Evolutionary conservation across 495 filamentous ascomycete species (phyloP), one percentile per base, ranked within the genome.

Genomic region (Aspergillus haitiensis): DNA sequence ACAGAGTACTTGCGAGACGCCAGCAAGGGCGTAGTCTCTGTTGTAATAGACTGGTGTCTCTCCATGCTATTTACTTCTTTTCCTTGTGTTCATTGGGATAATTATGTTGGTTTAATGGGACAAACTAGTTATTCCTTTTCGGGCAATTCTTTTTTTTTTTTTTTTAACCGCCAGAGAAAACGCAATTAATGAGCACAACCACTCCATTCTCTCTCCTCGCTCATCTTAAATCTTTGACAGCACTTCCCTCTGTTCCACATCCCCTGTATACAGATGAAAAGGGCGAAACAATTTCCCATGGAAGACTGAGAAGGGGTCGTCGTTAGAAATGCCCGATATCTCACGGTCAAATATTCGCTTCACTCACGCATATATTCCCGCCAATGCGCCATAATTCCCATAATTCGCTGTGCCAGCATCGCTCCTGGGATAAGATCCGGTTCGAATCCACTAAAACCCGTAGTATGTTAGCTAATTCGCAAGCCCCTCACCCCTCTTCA

Each of bases 311-410:
- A 27, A 21, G 10, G 21, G 27, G 35, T 11, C 12, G 32, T 46
- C 7, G 48, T 52, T 27, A 62, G 40, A 64, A 67, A n/a, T 55
- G 35, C 27, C 64, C 65, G 65, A 64, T 39, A 37, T 55, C 3
- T 56, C 47, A 27, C 58, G 46, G 58, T 47, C 21, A 32, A 27
- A 27, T 11, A 52, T 51, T 13, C 35, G 2, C 0, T 6, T 27
- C 11, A 64, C 74, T 59, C 55, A 77, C 73, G 50, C 66, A 69
- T 77, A 32, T 75, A 71, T 40, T 78, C 75, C 59, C 73, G 67
- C 75, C 75, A 78, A 57, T 77, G 75, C 1, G 75, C 75, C 72
- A 78, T 74, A 8, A 77, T 65, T 3, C 75, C 75, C 52, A 68
- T 67, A 11, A 73, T 70, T 3, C 75, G 68, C 48, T 72, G 67